These are phyloP conservation scores for Mucor lusitanicus DNA, from an alignment of 371 early-diverging fungal genomes.

Conservation along the genomic window DNA sequence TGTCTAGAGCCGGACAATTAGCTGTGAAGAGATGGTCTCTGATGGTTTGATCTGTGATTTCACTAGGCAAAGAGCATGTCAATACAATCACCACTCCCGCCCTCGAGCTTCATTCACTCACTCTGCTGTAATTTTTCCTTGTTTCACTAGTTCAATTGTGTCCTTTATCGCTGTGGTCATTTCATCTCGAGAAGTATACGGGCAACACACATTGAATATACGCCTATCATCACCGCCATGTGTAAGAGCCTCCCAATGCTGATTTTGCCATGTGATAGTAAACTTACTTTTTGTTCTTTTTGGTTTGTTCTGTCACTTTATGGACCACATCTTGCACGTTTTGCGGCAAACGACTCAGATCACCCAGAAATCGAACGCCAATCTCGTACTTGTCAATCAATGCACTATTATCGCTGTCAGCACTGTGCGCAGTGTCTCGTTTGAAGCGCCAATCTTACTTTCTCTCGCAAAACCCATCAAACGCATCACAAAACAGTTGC, in stretches of 20 bases:
- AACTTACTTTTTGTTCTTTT: conserved; percentile 64
- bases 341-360: conserved; percentile 66
- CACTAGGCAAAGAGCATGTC: conserved; percentile 33
- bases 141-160: conserved; percentile 54
- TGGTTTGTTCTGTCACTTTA: conserved; percentile 69
- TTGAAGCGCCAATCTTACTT: conserved; percentile 46
- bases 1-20: conserved; percentile 81
- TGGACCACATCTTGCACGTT: conserved; percentile 66
- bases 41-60: conserved; percentile 66
- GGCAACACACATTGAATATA: conserved; percentile 92
- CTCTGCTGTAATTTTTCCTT: conserved; percentile 54
- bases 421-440: not conserved
- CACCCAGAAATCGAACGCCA: conserved; percentile 84
- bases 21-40: conserved; percentile 70
- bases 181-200: conserved; percentile 97
- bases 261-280: not conserved
- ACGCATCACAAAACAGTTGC: conserved; percentile 79
- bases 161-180: conserved; percentile 67
- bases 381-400: conserved; percentile 75
- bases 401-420: conserved; percentile 52
- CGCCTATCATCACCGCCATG: conserved; percentile 40
- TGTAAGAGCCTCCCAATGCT: not conserved
- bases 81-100: not conserved
- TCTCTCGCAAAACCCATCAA: conserved; percentile 71
- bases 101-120: conserved; percentile 18